phyloP scores from a whole-genome alignment of 1,284 basidiomycete genomes.

The Rhodotorula sp. region DNA sequence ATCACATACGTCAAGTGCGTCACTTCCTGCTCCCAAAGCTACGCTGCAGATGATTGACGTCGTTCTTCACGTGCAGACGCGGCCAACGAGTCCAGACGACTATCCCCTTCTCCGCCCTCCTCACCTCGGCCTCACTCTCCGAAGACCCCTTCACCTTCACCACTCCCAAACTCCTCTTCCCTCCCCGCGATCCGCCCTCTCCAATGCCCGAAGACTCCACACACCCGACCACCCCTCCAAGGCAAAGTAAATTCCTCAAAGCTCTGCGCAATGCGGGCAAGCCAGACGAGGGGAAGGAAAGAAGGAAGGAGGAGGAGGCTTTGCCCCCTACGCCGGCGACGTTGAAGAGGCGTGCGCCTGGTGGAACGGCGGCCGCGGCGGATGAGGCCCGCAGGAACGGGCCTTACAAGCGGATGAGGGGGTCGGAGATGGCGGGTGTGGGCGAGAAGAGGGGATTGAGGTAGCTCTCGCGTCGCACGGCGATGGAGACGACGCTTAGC shows the following conservation, averaged over 20 bases:
- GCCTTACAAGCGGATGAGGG: slow-evolving; percentile 4
- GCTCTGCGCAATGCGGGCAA: slow-evolving; percentile 13
- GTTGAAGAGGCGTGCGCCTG: slow-evolving; percentile 7
- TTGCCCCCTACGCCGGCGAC: slow-evolving; percentile 32
- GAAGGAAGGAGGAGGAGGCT: background rate
- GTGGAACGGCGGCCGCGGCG: background rate
- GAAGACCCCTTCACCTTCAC: slow-evolving; percentile 36
- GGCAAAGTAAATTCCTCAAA: slow-evolving; percentile 24
- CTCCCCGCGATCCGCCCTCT: slow-evolving; percentile 5
- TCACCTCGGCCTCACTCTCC: slow-evolving; percentile 15
- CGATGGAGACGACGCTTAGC: too few relatives aligned
- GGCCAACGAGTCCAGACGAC: slow-evolving; percentile 24
- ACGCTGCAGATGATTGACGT: background rate
- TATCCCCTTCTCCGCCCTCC: slow-evolving; percentile 29
- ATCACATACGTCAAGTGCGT: slow-evolving; percentile 33
- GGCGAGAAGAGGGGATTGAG: slow-evolving; percentile 2
- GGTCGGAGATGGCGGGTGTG: background rate
- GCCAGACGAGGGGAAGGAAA: background rate
- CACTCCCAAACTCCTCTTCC: slow-evolving; percentile 28
- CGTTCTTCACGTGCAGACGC: slow-evolving; percentile 3
- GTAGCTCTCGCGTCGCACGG: background rate
- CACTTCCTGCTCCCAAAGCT: background rate
- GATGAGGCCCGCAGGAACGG: background rate
- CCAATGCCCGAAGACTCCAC: background rate
- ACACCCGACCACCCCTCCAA: slow-evolving; percentile 16